A percentile compares a stretch with the other conserved stretches of the same genome.
phyloP scores from a whole-genome alignment of 176 grass and related monocot genomes.

The Rhynchospora tenuis region DNA sequence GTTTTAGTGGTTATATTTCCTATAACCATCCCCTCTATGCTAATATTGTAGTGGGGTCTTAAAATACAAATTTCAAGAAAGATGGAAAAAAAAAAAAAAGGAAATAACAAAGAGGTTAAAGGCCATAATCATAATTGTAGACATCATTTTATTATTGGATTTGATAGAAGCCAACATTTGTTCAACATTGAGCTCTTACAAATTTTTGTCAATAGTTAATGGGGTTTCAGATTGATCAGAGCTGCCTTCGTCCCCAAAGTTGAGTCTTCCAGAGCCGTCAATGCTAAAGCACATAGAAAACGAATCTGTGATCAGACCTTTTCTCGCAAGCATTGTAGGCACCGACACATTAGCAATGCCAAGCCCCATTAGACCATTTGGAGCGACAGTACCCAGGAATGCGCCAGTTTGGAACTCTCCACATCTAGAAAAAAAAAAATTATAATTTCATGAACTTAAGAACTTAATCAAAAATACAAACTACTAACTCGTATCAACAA shows the following conservation, averaged over 20 bases:
- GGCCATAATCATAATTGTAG: neutral
- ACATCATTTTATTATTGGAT: neutral
- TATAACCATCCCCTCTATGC: constrained; percentile 18
- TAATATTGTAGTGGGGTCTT: constrained; percentile 32
- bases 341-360: constrained; percentile 50
- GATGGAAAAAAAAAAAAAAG: neutral
- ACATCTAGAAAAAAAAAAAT: neutral
- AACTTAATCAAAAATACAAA: neutral
- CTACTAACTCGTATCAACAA: neutral
- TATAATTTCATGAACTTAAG: neutral
- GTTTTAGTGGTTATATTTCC: neutral
- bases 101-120: neutral
- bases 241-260: constrained; percentile 61
- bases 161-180: neutral
- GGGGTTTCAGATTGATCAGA: constrained; percentile 49
- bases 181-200: constrained; percentile 11
- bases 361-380: constrained; percentile 65
- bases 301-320: constrained; percentile 43
- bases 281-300: constrained; percentile 80
- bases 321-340: constrained; percentile 36
- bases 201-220: constrained; percentile 16
- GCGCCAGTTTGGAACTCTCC: constrained; percentile 53
- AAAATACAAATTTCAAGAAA: neutral
- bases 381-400: constrained; percentile 19
- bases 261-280: constrained; percentile 53